Evolutionary conservation across 179 eudicot species (phyloP).

Genomic region (Beta macrorhiza): DNA sequence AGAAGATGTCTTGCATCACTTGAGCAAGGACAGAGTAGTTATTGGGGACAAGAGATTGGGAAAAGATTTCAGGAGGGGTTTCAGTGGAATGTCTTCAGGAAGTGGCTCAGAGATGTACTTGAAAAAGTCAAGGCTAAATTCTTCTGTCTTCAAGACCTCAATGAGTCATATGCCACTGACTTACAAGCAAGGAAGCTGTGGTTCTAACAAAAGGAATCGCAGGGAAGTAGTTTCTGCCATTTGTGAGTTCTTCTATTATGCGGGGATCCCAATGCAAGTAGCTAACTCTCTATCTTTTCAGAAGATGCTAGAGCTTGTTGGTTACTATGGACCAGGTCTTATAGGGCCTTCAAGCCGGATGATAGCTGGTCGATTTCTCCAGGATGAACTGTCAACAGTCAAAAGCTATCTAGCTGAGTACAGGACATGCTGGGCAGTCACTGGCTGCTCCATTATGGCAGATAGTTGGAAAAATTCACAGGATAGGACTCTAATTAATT

Average conservation of each 20-base stretch:
- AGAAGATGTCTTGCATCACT: constrained; percentile 44
- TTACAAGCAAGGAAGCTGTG: constrained; percentile 41
- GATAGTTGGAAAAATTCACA: constrained; percentile 84
- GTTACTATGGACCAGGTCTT: constrained; percentile 76
- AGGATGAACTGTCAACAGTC: constrained; percentile 64
- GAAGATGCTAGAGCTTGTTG: constrained; percentile 85
- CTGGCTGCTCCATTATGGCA: constrained; percentile 92
- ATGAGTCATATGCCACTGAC: constrained; percentile 43
- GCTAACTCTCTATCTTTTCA: constrained; percentile 76
- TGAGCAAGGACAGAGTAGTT: constrained; percentile 45
- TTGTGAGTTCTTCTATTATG: constrained; percentile 83
- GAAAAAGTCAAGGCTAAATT: constrained; percentile 51
- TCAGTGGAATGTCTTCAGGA: constrained; percentile 45
- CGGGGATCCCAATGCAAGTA: constrained; percentile 72
- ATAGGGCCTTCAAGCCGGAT: constrained; percentile 58
- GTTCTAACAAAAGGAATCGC: constrained; percentile 47
- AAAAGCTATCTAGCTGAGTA: constrained; percentile 64
- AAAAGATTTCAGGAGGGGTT: constrained; percentile 47
- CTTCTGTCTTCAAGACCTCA: constrained; percentile 45
- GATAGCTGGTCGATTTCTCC: constrained; percentile 69
- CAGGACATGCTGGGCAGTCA: constrained; percentile 77
- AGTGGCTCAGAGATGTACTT: constrained; percentile 49
- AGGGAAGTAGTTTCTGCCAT: constrained; percentile 83
- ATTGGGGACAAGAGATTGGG: constrained; percentile 47
- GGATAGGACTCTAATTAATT: constrained; percentile 60